Percentiles rank a stretch among this genome's conserved stretches.
phyloP scores from a whole-genome alignment of 129 eudicot genomes.

The Tagetes erecta region DNA sequence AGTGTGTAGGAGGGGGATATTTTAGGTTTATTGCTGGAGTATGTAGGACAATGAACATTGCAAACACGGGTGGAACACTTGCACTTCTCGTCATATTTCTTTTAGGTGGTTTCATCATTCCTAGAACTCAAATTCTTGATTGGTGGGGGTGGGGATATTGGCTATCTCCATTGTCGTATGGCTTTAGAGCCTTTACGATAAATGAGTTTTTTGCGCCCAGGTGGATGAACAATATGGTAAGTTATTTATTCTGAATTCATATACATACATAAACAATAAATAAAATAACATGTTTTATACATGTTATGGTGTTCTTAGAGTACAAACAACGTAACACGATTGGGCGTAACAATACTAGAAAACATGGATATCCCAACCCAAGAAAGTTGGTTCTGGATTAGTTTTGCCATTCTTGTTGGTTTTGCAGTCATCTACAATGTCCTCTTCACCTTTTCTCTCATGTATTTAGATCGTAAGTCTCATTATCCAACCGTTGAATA shows the following conservation, averaged over 20 bases:
- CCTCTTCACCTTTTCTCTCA: slow-evolving; percentile 46
- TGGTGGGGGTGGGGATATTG: slow-evolving; percentile 57
- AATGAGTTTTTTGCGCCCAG: slow-evolving; percentile 56
- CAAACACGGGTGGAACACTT: slow-evolving; percentile 75
- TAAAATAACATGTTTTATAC: not conserved
- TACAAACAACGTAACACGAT: slow-evolving; percentile 37
- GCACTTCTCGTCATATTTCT: slow-evolving; percentile 54
- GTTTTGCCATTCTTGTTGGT: slow-evolving; percentile 38
- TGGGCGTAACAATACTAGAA: slow-evolving; percentile 45
- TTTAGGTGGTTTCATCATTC: slow-evolving; percentile 82
- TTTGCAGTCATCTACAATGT: slow-evolving; percentile 42
- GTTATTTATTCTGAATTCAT: not conserved
- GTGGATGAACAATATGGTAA: slow-evolving; percentile 55
- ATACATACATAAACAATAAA: not conserved
- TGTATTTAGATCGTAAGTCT: slow-evolving; percentile 46
- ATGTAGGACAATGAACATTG: slow-evolving; percentile 70
- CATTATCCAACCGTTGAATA: not conserved
- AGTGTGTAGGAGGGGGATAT: slow-evolving; percentile 67
- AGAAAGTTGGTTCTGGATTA: slow-evolving; percentile 46
- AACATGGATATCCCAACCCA: slow-evolving; percentile 36
- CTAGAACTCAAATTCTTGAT: slow-evolving; percentile 37
- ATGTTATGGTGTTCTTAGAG: slow-evolving; percentile 34
- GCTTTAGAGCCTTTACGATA: slow-evolving; percentile 44
- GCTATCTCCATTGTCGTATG: slow-evolving; percentile 55
- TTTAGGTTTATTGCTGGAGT: slow-evolving; percentile 68